Evolutionary conservation across 805 yeast species (phyloP).

Genomic region (Spathaspora boniae): DNA sequence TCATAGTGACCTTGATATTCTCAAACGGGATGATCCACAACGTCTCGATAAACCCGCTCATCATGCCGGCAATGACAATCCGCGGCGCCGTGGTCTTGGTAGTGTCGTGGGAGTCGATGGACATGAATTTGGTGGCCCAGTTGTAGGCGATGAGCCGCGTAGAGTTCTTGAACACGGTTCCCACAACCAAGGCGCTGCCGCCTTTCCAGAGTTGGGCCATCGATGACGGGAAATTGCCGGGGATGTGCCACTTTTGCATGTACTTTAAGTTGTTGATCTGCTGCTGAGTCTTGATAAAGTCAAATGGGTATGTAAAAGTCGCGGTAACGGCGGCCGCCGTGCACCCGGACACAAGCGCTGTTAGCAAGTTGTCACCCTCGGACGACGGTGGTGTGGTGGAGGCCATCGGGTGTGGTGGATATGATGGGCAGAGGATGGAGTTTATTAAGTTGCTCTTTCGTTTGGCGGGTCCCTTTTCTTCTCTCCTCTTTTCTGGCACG

Average conservation of each 20-base stretch:
- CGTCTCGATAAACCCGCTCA: constrained; percentile 83
- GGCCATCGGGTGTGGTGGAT: constrained; percentile 2
- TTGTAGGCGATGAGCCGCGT: constrained; percentile 75
- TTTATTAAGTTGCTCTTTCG: background rate
- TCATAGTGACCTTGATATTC: constrained; percentile 74
- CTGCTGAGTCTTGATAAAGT: constrained; percentile 60
- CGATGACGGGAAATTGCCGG: constrained; percentile 29
- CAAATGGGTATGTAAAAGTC: constrained; percentile 67
- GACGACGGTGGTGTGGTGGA: constrained; percentile 1
- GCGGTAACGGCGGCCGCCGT: constrained; percentile 64
- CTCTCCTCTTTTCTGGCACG: background rate
- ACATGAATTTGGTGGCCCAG: constrained; percentile 65
- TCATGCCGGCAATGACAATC: constrained; percentile 75
- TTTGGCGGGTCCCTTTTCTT: background rate
- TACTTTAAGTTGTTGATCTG: constrained; percentile 47
- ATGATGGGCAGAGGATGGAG: background rate
- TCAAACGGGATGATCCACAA: constrained; percentile 88
- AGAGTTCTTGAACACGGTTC: constrained; percentile 69
- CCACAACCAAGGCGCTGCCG: constrained; percentile 70
- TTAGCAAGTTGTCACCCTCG: constrained; percentile 38
- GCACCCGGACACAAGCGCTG: constrained; percentile 58
- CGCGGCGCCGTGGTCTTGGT: constrained; percentile 75
- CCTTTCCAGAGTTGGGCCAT: constrained; percentile 49
- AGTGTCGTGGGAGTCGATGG: constrained; percentile 41
- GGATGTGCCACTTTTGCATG: constrained; percentile 31